phyloP scores from a whole-genome alignment of 2,329 filamentous ascomycete genomes.

The Geosmithia flava region DNA sequence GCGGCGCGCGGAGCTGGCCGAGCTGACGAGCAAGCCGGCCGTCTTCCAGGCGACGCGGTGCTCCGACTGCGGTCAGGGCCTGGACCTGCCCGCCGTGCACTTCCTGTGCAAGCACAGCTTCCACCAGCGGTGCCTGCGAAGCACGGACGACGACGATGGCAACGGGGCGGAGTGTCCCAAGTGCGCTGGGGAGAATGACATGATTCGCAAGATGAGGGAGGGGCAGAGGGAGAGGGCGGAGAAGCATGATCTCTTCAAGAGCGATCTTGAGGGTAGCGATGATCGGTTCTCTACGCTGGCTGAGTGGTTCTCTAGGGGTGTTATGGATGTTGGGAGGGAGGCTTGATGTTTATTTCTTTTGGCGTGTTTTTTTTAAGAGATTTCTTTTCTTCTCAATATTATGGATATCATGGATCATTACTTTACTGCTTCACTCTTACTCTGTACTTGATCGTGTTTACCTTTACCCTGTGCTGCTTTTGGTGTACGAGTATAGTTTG shows the following conservation, averaged over 20 bases:
- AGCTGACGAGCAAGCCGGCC: constrained; percentile 66
- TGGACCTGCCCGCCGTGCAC: constrained; percentile 85
- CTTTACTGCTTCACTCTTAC: too few species aligned
- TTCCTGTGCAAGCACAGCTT: constrained; percentile 97
- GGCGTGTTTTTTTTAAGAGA: background rate
- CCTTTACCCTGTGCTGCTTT: too few species aligned
- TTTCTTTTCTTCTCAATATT: background rate
- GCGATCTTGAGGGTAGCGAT: constrained; percentile 62
- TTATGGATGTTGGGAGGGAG: constrained; percentile 51
- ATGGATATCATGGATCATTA: too few species aligned
- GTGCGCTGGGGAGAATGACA: constrained; percentile 74
- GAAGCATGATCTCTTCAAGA: constrained; percentile 79
- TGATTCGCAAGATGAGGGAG: constrained; percentile 74
- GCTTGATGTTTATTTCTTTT: background rate
- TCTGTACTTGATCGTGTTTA: too few species aligned
- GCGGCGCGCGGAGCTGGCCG: constrained; percentile 66
- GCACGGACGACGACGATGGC: constrained; percentile 38
- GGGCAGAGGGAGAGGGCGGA: constrained; percentile 79
- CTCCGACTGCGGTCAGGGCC: constrained; percentile 61
- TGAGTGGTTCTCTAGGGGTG: constrained; percentile 88
- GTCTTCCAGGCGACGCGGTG: constrained; percentile 89
- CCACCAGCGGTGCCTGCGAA: constrained; percentile 73
- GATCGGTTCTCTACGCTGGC: constrained; percentile 85
- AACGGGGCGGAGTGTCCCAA: constrained; percentile 70
- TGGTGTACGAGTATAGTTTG: too few species aligned